A percentile compares a stretch with the other conserved stretches of the same genome.
phyloP scores from a whole-genome alignment of 2,329 filamentous ascomycete species.

The Canariomyces notabilis region DNA sequence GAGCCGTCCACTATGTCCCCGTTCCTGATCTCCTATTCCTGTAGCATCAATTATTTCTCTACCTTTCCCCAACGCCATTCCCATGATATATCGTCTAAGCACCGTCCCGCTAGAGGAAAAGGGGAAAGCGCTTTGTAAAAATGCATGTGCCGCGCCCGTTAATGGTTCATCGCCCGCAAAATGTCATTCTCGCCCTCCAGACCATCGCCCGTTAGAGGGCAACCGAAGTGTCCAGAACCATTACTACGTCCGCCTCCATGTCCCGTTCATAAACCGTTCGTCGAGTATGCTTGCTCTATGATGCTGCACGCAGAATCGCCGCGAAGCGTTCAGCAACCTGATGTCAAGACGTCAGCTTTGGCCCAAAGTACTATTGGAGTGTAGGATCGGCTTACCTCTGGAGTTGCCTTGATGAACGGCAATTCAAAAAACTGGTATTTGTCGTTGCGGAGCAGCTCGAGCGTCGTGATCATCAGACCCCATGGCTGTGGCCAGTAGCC shows the following conservation, averaged over 20 bases:
- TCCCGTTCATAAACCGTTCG: not conserved
- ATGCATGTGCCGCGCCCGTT: not conserved
- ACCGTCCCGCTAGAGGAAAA: not conserved
- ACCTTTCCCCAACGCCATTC: conserved; percentile 15
- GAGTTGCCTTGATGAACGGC: conserved; percentile 83
- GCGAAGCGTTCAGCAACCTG: conserved; percentile 33
- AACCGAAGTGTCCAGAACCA: not conserved
- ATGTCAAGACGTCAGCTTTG: conserved; percentile 9
- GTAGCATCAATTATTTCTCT: conserved; percentile 2
- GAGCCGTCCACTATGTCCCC: too few relatives aligned
- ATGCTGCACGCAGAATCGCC: conserved; percentile 22
- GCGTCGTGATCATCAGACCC: conserved; percentile 82
- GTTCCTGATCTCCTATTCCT: too few relatives aligned
- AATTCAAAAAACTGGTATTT: conserved; percentile 89
- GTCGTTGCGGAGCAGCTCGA: conserved; percentile 88
- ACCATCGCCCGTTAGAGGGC: not conserved
- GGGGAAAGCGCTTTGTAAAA: not conserved
- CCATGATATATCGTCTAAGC: conserved; percentile 18
- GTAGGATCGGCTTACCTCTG: conserved; percentile 60
- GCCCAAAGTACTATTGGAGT: not conserved
- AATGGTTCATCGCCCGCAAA: not conserved
- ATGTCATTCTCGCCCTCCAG: not conserved
- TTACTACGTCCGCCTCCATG: not conserved
- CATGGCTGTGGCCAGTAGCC: conserved; percentile 92
- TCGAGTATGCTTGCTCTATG: not conserved